Base-by-base conservation (phyloP, 1,139 yeast genomes). In the Pichia sp. region DNA sequence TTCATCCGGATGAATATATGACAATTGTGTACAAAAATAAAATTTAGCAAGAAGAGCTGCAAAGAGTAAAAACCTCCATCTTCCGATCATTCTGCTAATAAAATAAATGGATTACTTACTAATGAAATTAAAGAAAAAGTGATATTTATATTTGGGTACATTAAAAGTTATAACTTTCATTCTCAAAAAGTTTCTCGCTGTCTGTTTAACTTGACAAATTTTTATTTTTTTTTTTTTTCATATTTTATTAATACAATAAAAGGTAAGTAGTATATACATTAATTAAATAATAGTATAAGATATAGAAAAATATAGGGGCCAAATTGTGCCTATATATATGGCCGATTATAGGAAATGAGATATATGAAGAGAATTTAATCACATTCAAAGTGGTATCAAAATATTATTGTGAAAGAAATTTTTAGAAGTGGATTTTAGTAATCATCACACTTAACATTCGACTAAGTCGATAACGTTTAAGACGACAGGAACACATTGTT, bases 1-100 rank as follows among this genome's bases (percentile, higher is more conserved):
- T 63, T 93, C 99, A 66, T 93, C 99, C 0, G 98, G 98, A 53
- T 93, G 99, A 37, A 93, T 80, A 58, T 93, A 93, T 1, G 96
- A 86, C 32, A 83, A 73, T 37, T 83, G 77, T 2, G 84, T 59
- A 0, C 86, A 79, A 36, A 87, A 66, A 24, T 74, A 63, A 30
- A 83, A 36, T 20, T 40, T 37, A 2, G 40, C 41, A 8, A 42
- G 9, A 5, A 59, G 0, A 69, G 65, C 19, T 77, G 69, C 28
- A 73, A 61, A 21, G 44, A 55, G 18, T 62, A 36, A 28, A 69
- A 52, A 72, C 74, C 40, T 3, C 69, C 58, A 20, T 54, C 53
- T 48, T 78, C 61, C 85, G 18, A 25, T 5, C 39, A 36, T 36
- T n/a, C 6, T 22, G n/a, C n/a, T n/a, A n/a, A n/a, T n/a, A n/a